Base-by-base conservation (phyloP, 2,329 filamentous ascomycete species). In the Penicillium sp. region DNA sequence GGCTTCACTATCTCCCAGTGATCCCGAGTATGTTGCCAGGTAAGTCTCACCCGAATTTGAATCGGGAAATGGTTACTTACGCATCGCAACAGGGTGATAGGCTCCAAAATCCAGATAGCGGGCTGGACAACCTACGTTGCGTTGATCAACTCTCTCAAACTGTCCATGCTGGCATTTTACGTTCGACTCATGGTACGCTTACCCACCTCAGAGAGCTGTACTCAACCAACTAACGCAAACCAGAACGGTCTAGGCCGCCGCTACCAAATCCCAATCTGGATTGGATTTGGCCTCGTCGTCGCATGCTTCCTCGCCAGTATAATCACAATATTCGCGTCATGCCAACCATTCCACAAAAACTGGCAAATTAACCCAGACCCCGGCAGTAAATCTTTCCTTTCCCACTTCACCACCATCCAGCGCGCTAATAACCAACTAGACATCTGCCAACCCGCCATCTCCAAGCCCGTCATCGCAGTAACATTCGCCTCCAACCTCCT, bases 341-440 rank as follows among this genome's bases (percentile, higher is more conserved):
- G 82, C 57, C 70, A 70, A 5, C 80, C 80, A 2, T 74, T 83
- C 30, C 56, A 69, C 30, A 73, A 72, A 22, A 77, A 80, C 58
- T 84, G 81, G 80, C 80, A 84, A 62, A 81, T 84, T 46, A 71
- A 75, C 45, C 81, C 81, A 0, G 69, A 83, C 25, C 81, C 81
- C 1, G 80, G 81, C 18, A 74, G 79, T 79, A 61, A 66, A 77
- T 69, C 4, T 18, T 7, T 0, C 9, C n/a, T 2, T 22, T 22
- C 16, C 8, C n/a, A 22, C 24, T 2, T 16, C 2, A 11, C 1
- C 14, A 38, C 6, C 10, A 14, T 22, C 10, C 8, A 22, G 2
- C 20, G 20, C 20, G 20, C 24, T 39, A 46, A 46, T n/a, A 14
- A 7, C 2, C n/a, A 39, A 35, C 41, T 54, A 76, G 76, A 74